Percentiles rank a stretch among this genome's conserved stretches.
Conservation (phyloP, 192 early-diverging fungal genomes). For the Coemansia biformis region DNA sequence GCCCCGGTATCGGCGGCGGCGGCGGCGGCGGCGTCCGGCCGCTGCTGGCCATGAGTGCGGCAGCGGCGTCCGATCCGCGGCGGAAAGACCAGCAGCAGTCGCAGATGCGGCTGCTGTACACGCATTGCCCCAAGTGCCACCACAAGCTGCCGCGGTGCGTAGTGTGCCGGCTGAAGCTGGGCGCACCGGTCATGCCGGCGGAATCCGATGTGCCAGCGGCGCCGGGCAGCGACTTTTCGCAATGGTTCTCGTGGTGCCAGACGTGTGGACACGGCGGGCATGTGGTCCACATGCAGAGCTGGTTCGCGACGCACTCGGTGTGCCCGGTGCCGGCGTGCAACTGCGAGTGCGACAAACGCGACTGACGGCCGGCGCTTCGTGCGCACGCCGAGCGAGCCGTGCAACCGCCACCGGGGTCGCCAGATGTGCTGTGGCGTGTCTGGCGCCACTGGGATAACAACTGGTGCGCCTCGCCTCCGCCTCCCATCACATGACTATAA, state of each 20-base stretch:
- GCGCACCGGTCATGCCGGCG: constrained; percentile 25
- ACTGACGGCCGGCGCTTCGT: too few relatives aligned
- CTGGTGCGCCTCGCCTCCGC: too few relatives aligned
- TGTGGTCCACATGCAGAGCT: constrained; percentile 78
- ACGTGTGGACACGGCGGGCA: constrained; percentile 97
- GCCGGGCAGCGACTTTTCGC: constrained; percentile 57
- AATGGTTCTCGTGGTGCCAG: constrained; percentile 99
- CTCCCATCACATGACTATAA: too few relatives aligned
- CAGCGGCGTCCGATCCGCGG: constrained; percentile 4
- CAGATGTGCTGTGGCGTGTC: too few relatives aligned
- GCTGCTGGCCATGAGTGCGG: constrained; percentile 10
- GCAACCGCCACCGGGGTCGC: too few relatives aligned
- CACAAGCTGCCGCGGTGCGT: constrained; percentile 45
- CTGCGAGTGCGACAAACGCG: constrained; percentile 31
- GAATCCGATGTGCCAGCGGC: constrained; percentile 3
- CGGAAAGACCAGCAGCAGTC: constrained; percentile 23
- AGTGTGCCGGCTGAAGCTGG: constrained; percentile 45
- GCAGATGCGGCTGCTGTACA: constrained; percentile 36
- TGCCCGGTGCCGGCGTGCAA: constrained; percentile 92
- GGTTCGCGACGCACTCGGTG: constrained; percentile 78
- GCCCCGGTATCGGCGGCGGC: constrained; percentile 6
- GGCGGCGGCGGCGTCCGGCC: constrained; percentile 12
- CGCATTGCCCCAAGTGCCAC: constrained; percentile 36
- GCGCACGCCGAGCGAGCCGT: too few relatives aligned
- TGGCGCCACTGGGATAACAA: too few relatives aligned